Evolutionary conservation across 1,139 yeast genomes (phyloP).

Genomic region (Yamadazyma blattariae): DNA sequence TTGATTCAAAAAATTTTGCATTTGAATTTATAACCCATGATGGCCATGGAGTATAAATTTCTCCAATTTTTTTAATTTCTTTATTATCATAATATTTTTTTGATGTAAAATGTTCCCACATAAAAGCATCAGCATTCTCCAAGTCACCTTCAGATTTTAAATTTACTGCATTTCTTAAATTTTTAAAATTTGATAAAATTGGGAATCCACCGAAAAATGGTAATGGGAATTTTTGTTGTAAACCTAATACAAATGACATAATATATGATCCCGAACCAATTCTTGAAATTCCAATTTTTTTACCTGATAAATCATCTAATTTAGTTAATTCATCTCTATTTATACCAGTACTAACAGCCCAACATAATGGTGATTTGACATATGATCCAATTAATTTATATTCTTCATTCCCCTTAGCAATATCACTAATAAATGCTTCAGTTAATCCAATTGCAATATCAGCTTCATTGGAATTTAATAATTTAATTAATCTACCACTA

Average conservation of each 20-base stretch:
- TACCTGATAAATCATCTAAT: conserved; percentile 55
- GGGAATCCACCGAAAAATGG: conserved; percentile 54
- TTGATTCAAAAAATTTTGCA: conserved; percentile 25
- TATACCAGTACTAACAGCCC: conserved; percentile 85
- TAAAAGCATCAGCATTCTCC: conserved; percentile 69
- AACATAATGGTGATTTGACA: conserved; percentile 80
- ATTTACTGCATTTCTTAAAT: conserved; percentile 78
- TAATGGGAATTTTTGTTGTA: conserved; percentile 45
- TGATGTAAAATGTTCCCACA: conserved; percentile 95
- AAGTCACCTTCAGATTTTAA: conserved; percentile 24
- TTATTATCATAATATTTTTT: conserved; percentile 77
- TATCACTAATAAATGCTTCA: conserved; percentile 84
- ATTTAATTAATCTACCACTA: conserved; percentile 79
- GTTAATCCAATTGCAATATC: conserved; percentile 86
- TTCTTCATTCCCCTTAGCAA: conserved; percentile 62
- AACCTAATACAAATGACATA: conserved; percentile 83
- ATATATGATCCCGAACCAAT: conserved; percentile 91
- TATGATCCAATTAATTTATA: conserved; percentile 77
- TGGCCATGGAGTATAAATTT: conserved; percentile 94
- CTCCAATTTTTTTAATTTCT: conserved; percentile 81
- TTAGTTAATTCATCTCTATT: conserved; percentile 51
- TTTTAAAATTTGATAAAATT: conserved; percentile 65
- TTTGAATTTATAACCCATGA: conserved; percentile 78
- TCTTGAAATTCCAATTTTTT: conserved; percentile 76
- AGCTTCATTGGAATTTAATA: conserved; percentile 60